Evolutionary conservation across 208 protist species (phyloP).

Genomic region (Crithidia sp.): DNA sequence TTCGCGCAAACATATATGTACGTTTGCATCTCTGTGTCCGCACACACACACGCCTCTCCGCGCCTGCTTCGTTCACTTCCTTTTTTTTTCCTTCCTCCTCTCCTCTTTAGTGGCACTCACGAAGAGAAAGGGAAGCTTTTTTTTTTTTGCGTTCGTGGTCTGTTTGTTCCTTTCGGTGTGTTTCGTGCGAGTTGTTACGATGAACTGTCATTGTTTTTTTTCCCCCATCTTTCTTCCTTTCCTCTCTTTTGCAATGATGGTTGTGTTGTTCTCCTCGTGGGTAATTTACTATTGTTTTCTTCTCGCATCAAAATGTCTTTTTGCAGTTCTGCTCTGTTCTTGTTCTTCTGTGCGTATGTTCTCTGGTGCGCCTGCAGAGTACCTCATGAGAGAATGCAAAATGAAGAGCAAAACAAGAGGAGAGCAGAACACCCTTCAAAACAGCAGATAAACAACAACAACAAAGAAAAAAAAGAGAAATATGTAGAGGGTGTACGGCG

Average conservation of each 20-base stretch:
- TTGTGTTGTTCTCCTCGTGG: neutral
- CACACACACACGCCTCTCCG: too few relatives aligned
- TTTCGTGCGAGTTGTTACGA: too few relatives aligned
- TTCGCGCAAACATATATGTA: too few relatives aligned
- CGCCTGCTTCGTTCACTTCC: neutral
- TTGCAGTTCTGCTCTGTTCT: conserved; percentile 1
- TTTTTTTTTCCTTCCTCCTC: conserved; percentile 1
- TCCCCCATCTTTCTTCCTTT: neutral
- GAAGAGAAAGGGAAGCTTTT: too few relatives aligned
- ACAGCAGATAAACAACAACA: too few relatives aligned
- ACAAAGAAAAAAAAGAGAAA: too few relatives aligned
- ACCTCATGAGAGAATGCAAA: too few relatives aligned
- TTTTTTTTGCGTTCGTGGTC: neutral
- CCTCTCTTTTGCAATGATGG: neutral
- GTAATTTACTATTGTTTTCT: neutral
- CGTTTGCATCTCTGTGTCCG: too few relatives aligned
- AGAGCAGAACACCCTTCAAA: too few relatives aligned
- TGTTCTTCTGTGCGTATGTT: neutral
- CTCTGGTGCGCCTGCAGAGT: neutral
- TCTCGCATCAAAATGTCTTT: conserved; percentile 5
- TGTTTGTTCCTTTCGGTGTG: too few relatives aligned
- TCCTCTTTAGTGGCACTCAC: neutral
- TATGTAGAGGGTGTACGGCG: too few relatives aligned
- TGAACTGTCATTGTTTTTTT: neutral
- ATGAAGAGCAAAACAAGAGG: too few relatives aligned